phyloP scores from a whole-genome alignment of 805 yeast genomes.

The Saccharomycopsis sp. region DNA sequence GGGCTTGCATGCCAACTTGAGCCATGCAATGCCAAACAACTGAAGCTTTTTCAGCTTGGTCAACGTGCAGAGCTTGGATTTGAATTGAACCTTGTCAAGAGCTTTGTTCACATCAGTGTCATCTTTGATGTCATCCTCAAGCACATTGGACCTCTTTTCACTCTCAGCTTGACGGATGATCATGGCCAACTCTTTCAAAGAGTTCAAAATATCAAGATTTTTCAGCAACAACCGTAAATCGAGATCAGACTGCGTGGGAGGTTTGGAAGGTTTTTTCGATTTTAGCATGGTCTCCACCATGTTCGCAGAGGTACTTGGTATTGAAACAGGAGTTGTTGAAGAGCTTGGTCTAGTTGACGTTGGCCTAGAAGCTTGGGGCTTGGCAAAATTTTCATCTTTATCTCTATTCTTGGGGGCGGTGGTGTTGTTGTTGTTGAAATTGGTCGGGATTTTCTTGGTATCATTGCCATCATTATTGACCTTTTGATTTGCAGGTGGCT shows the following conservation, averaged over 20 bases:
- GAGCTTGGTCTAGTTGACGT: constrained; percentile 38
- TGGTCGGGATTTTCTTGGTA: no score
- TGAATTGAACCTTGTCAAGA: constrained; percentile 21
- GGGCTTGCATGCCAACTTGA: constrained; percentile 52
- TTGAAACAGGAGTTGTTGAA: no score
- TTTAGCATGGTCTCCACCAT: neutral
- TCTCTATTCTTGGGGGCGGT: no score
- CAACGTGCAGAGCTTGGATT: constrained; percentile 25
- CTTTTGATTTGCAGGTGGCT: no score
- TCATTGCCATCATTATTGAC: no score
- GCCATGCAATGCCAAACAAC: constrained; percentile 75
- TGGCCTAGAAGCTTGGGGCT: no score
- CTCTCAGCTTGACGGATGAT: constrained; percentile 2
- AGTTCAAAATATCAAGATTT: constrained; percentile 16
- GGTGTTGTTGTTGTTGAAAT: no score
- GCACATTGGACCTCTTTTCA: neutral
- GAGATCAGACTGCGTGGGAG: constrained; percentile 20
- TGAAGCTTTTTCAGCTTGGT: constrained; percentile 37
- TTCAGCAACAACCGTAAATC: constrained; percentile 9
- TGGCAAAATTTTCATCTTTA: no score
- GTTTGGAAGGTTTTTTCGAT: constrained; percentile 10
- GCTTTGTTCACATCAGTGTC: constrained; percentile 3
- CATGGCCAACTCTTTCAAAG: constrained; percentile 7
- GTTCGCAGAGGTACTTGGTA: no score
- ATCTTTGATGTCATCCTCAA: neutral